Evolutionary conservation across 306 rosid species (phyloP).

Genomic region (Malus sieversii): DNA sequence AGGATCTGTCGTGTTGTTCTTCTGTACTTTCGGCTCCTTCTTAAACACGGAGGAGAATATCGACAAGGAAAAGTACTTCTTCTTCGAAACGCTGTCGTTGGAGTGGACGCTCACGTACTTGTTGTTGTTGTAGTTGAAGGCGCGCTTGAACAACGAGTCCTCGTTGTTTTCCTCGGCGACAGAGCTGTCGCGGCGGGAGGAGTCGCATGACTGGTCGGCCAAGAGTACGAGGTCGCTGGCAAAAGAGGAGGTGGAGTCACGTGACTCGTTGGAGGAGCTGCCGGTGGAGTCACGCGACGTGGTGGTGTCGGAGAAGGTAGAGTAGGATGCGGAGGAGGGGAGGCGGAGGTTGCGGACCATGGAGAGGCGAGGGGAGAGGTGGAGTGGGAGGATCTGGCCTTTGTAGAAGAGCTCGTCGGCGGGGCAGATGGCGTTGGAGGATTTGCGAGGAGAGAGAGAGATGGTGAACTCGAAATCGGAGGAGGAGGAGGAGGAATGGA

Average conservation of each 20-base stretch:
- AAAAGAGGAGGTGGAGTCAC: slow-evolving; percentile 48
- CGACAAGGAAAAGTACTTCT: slow-evolving; percentile 59
- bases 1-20: neutral
- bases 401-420: slow-evolving; percentile 96
- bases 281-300: slow-evolving; percentile 77
- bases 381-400: slow-evolving; percentile 82
- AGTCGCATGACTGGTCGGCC: slow-evolving; percentile 47
- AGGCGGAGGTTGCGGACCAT: slow-evolving; percentile 71
- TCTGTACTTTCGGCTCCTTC: slow-evolving; percentile 20
- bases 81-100: slow-evolving; percentile 14
- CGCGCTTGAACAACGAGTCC: slow-evolving; percentile 34
- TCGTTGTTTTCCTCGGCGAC: slow-evolving; percentile 37
- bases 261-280: slow-evolving; percentile 40
- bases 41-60: slow-evolving; percentile 82
- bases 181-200: slow-evolving; percentile 76
- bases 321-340: slow-evolving; percentile 43
- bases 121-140: slow-evolving; percentile 16
- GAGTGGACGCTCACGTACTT: neutral
- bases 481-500: slow-evolving; percentile 65
- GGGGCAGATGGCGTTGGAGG: slow-evolving; percentile 57
- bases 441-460: slow-evolving; percentile 64
- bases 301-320: slow-evolving; percentile 39
- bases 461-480: slow-evolving; percentile 85
- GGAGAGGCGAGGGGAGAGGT: slow-evolving; percentile 70
- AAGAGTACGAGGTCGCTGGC: slow-evolving; percentile 41